Evolutionary conservation across 352 stramenopile genomes (phyloP).

Genomic region (Phytophthora capsici): DNA sequence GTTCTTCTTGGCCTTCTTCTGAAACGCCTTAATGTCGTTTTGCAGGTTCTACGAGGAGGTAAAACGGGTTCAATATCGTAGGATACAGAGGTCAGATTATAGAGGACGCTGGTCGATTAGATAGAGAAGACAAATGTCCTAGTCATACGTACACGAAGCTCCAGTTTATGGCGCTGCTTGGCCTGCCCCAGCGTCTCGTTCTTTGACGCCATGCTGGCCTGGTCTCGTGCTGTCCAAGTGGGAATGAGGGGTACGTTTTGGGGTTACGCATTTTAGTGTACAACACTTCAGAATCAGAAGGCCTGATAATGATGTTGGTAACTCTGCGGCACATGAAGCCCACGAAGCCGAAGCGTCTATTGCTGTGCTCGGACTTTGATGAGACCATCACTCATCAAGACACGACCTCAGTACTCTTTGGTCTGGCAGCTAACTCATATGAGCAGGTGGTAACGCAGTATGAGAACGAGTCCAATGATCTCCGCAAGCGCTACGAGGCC

Average conservation of each 20-base stretch:
- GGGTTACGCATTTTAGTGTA: not conserved
- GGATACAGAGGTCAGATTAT: not conserved
- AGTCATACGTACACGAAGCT: slow-evolving; percentile 68
- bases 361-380: slow-evolving; percentile 79
- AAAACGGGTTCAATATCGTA: not conserved
- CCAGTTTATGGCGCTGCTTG: slow-evolving; percentile 90
- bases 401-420: slow-evolving; percentile 66
- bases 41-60: slow-evolving; percentile 60
- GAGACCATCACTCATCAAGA: slow-evolving; percentile 69
- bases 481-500: slow-evolving; percentile 20
- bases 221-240: not conserved
- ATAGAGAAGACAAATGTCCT: not conserved
- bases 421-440: slow-evolving; percentile 22
- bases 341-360: slow-evolving; percentile 14
- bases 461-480: slow-evolving; percentile 27
- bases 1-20: slow-evolving; percentile 90
- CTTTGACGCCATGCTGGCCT: slow-evolving; percentile 50
- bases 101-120: not conserved
- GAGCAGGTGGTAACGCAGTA: slow-evolving; percentile 47
- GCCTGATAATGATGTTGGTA: not conserved
- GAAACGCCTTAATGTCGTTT: slow-evolving; percentile 78
- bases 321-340: not conserved
- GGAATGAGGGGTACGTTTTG: not conserved
- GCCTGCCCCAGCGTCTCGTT: slow-evolving; percentile 78
- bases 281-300: too few species aligned